These are phyloP conservation scores for Tolypocladium amazonense DNA, from an alignment of 2,329 filamentous ascomycete species.

Conservation along the genomic window DNA sequence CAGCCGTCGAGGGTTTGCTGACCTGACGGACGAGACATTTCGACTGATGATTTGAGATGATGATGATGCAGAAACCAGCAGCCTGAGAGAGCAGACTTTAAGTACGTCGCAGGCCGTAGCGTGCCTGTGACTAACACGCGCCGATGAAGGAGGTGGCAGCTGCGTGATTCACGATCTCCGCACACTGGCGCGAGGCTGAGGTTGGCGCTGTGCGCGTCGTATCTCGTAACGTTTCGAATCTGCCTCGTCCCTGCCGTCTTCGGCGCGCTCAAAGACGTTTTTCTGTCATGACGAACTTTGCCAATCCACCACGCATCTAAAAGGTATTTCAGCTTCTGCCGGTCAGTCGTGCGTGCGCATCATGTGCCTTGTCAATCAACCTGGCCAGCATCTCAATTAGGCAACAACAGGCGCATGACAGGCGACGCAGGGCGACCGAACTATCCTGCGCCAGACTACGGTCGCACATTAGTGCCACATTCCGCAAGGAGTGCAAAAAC, in stretches of 20 bases:
- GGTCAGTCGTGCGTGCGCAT: neutral
- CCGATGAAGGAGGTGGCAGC: neutral
- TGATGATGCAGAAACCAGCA: neutral
- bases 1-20: constrained; percentile 18
- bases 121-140: neutral
- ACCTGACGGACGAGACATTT: constrained; percentile 1
- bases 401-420: too few relatives aligned
- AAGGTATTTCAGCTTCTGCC: neutral
- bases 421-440: too few relatives aligned
- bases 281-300: neutral
- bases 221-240: neutral
- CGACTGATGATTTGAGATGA: neutral
- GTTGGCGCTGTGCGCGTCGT: neutral
- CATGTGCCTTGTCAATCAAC: too few relatives aligned
- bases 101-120: neutral
- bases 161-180: neutral
- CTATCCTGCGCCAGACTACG: too few relatives aligned
- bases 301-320: too few relatives aligned
- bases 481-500: too few relatives aligned
- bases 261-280: neutral
- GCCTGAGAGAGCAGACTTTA: neutral
- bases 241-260: neutral
- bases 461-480: too few relatives aligned
- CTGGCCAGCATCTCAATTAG: too few relatives aligned
- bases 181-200: neutral